Percentiles rank a stretch among this genome's conserved stretches.
phyloP scores from a whole-genome alignment of 108 stramenopile species.

The Cyclotella distinguenda region DNA sequence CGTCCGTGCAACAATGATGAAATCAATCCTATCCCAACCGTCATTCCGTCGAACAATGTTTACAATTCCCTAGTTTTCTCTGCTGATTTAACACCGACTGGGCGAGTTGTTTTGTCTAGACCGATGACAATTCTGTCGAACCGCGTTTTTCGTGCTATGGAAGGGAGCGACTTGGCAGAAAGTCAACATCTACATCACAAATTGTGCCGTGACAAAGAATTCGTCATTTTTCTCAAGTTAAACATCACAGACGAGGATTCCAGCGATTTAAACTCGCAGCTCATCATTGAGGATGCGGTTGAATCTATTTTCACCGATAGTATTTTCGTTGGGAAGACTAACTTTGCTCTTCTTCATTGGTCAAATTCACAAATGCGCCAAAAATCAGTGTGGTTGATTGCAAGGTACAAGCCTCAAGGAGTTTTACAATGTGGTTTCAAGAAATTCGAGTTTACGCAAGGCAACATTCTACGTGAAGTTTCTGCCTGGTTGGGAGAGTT shows the following conservation, averaged over 20 bases:
- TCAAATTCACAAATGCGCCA: slow-evolving; percentile 1
- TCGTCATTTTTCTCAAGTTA: background rate
- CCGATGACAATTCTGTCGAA: background rate
- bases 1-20: background rate
- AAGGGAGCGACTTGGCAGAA: background rate
- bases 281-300: background rate
- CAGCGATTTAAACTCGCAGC: background rate
- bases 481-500: background rate
- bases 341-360: background rate
- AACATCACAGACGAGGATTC: background rate
- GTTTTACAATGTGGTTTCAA: background rate
- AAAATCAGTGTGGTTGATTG: background rate
- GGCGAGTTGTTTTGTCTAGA: background rate
- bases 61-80: background rate
- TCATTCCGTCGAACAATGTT: no score
- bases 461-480: background rate
- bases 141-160: background rate
- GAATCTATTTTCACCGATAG: background rate
- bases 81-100: background rate
- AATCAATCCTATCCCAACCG: no score
- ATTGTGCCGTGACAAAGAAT: background rate
- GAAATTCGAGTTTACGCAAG: background rate
- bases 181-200: background rate
- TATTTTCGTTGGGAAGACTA: background rate
- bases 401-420: background rate